Evolutionary conservation across 2,329 filamentous ascomycete genomes (phyloP), one percentile per base, ranked within the genome.

Genomic region (Reticulascus tulasneorum): DNA sequence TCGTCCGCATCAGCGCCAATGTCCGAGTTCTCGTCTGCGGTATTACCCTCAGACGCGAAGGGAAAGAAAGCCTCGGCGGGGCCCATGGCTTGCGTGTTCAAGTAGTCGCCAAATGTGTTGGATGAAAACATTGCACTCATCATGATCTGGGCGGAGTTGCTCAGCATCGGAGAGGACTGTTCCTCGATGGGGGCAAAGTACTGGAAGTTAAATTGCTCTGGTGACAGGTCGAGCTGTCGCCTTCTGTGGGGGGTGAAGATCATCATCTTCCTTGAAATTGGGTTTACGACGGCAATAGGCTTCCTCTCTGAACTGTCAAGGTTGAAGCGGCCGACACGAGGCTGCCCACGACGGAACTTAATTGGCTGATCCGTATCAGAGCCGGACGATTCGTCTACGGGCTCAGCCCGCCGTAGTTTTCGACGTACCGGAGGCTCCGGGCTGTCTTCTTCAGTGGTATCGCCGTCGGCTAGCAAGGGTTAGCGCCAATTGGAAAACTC

Each of bases 31-130:
- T 75, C 73, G 22, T 75, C 71, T 23, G 65, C 64, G 12, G 68
- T 59, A 29, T 75, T 71, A 35, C 75, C 71, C 43, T 85, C 80
- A 10, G 76, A 73, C 9, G 72, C 71, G 35, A 82, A 79, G 6
- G 84, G 77, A 50, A 85, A 89, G 58, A 88, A 89, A 7, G 84
- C 83, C 59, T 89, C 84, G 1, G 80, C 73, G 3, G 84, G 82
- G 1, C 84, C 84, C 51, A 86, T 71, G n/a, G 79, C 71, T 52
- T 85, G 79, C 6, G 76, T 77, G 46, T 74, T 73, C 58, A 79
- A 64, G 39, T 73, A 73, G 49, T 77, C 72, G 26, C 70, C 72
- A 47, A 75, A 74, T 1, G 71, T 68, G 43, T 71, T 71, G 37
- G 66, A 67, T 2, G 73, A 73, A 36, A 80, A 73, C 63, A 88